These are phyloP conservation scores for Lasiosphaeris hirsuta DNA, from an alignment of 495 filamentous ascomycete species.

Conservation along the genomic window DNA sequence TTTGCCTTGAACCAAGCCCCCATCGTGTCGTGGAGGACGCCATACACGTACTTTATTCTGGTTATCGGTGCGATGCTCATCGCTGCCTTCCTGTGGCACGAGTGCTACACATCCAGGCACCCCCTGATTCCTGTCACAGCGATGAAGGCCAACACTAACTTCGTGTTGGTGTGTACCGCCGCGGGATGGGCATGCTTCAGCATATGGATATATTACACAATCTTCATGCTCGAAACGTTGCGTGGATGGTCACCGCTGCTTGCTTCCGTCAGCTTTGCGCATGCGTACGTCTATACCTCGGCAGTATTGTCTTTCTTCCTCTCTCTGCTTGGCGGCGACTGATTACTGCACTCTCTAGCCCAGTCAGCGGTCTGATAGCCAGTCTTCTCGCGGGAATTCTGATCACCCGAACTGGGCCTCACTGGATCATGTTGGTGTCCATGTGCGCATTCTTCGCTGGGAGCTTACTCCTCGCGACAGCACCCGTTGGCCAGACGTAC, in stretches of 20 bases:
- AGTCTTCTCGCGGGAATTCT: constrained; percentile 44
- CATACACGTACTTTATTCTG: constrained; percentile 51
- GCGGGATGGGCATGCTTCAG: constrained; percentile 60
- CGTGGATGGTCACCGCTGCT: constrained; percentile 46
- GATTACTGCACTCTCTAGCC: constrained; percentile 3
- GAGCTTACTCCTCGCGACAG: constrained; percentile 43
- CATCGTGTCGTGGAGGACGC: constrained; percentile 53
- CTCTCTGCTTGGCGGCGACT: neutral
- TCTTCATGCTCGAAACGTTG: constrained; percentile 49
- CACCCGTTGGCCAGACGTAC: constrained; percentile 49
- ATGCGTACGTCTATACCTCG: constrained; percentile 34
- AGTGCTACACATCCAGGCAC: constrained; percentile 33
- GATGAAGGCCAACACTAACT: constrained; percentile 47
- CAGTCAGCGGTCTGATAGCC: constrained; percentile 35
- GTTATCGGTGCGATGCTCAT: constrained; percentile 52
- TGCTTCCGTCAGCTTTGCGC: constrained; percentile 35
- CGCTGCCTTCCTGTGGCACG: constrained; percentile 48
- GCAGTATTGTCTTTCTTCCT: neutral
- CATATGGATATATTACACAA: constrained; percentile 56
- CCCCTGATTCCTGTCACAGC: constrained; percentile 54
- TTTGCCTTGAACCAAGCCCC: constrained; percentile 60
- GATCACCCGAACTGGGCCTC: constrained; percentile 43
- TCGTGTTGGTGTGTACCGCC: constrained; percentile 53
- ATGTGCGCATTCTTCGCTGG: constrained; percentile 48
- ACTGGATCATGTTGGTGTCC: constrained; percentile 49